Evolutionary conservation across 2,329 filamentous ascomycete genomes (phyloP).

Genomic region (Zopfia rhizophila): DNA sequence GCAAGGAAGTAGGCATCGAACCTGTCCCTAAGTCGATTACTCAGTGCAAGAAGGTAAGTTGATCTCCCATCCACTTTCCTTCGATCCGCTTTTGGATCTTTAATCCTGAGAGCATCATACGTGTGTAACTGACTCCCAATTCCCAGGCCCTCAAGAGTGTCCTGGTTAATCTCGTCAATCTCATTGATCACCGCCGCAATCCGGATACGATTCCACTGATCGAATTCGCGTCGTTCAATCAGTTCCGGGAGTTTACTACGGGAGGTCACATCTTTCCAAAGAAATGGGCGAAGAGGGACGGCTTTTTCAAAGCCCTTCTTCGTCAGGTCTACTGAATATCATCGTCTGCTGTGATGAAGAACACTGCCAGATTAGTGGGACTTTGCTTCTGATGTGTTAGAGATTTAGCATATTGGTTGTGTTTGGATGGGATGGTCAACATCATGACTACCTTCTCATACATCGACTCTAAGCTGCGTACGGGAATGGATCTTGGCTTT

Average conservation of each 20-base stretch:
- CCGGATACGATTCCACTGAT: constrained; percentile 22
- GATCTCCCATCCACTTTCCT: no score
- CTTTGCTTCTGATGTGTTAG: no score
- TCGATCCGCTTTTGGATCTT: neutral
- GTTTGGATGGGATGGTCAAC: no score
- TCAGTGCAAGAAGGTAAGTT: constrained; percentile 38
- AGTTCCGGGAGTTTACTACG: constrained; percentile 24
- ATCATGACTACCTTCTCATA: no score
- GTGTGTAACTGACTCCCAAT: no score
- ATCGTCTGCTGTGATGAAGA: no score
- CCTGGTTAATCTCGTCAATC: constrained; percentile 31
- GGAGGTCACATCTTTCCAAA: constrained; percentile 17
- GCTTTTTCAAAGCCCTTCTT: constrained; percentile 33
- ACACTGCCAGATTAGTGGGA: no score
- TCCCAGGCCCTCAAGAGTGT: constrained; percentile 23
- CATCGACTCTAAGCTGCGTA: no score
- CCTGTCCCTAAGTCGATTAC: constrained; percentile 30
- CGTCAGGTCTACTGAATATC: no score
- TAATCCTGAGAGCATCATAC: neutral
- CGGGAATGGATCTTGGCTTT: no score
- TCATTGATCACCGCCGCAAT: constrained; percentile 30
- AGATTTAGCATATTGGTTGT: no score
- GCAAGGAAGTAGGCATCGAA: constrained; percentile 33
- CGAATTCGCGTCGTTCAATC: constrained; percentile 20
- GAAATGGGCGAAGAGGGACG: constrained; percentile 29